Conservation (phyloP, 495 filamentous ascomycete species). For the Penicillium verhagenii region DNA sequence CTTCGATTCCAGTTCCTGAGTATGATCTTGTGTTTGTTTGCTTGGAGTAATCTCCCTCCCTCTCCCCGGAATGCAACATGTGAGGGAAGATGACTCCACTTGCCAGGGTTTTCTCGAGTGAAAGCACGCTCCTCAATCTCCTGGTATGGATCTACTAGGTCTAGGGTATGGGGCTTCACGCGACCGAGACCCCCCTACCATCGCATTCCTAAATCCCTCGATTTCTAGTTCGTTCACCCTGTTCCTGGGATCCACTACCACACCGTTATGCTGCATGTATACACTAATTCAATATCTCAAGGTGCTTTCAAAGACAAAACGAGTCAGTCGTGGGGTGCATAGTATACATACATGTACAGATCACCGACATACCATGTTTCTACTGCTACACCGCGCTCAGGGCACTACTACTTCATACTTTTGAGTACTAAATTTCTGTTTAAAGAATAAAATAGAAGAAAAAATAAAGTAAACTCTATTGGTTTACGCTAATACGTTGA, state of each 20-base stretch:
- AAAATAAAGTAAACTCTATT: not conserved
- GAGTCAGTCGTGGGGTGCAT: too few relatives aligned
- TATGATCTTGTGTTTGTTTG: conserved; percentile 9
- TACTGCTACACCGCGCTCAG: not conserved
- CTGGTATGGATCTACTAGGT: conserved; percentile 37
- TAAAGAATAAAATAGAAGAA: too few relatives aligned
- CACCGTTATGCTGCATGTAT: conserved; percentile 1
- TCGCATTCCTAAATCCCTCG: conserved; percentile 21
- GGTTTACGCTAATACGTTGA: not conserved
- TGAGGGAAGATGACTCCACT: conserved; percentile 30
- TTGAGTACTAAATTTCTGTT: too few relatives aligned
- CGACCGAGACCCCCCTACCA: conserved; percentile 6
- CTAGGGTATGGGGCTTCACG: conserved; percentile 12
- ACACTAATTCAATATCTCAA: too few relatives aligned
- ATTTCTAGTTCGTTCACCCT: not conserved
- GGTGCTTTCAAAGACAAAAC: too few relatives aligned
- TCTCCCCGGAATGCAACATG: conserved; percentile 33
- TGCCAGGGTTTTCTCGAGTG: conserved; percentile 11
- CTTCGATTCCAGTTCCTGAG: conserved; percentile 8
- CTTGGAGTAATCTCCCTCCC: conserved; percentile 11
- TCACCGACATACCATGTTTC: too few relatives aligned
- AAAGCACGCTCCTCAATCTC: conserved; percentile 7
- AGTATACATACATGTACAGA: too few relatives aligned
- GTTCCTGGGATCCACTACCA: not conserved
- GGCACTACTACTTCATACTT: too few relatives aligned